Base-by-base conservation (phyloP, 768 basidiomycete genomes). In the Lactarius indigo region DNA sequence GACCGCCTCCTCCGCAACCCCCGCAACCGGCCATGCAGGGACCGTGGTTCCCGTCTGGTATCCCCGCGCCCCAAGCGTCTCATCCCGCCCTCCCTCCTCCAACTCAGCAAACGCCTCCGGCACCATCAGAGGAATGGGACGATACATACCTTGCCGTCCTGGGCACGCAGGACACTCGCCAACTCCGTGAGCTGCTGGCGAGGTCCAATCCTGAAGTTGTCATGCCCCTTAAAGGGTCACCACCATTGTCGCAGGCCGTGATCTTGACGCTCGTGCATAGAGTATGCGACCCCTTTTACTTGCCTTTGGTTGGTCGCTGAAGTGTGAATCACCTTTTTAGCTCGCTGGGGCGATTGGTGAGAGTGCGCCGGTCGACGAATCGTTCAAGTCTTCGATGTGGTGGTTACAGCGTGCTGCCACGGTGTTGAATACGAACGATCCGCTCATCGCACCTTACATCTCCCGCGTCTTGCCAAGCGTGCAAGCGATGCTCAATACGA, bases 321-420 rank as follows among this genome's bases (percentile, higher is more conserved):
- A 52, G 26, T 41, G 23, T 65, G 54, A 64, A 60, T 31, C 67
- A 63, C 12, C 31, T 33, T 59, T 58, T 66, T 59, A 93, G 91
- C 82, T 94, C 37, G 86, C 91, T 65, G 82, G 85, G 33, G 83
- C 89, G 65, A 83, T 93, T 55, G 87, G 88, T 50, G 91, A 93
- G 74, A 87, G 84, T 3, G 83, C 89, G 7, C 90, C 92, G 12
- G 81, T 83, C 57, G 92, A 94, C 67, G 92, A 94, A 71, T 76
- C 83, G 6, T 93, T 92, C 83, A 92, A 92, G 77, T 85, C 84
- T 17, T 85, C 89, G 8, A 78, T 94, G 64, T 93, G 92, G 91
- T 94, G 92, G 92, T 78, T 94, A 70, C 90, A 93, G 74, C 87
- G 92, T 63, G 82, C 89, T 42, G 80, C 90, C 8, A 79, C 83